Conservation (phyloP, 768 basidiomycete species). For the Tylopilus sp. region DNA sequence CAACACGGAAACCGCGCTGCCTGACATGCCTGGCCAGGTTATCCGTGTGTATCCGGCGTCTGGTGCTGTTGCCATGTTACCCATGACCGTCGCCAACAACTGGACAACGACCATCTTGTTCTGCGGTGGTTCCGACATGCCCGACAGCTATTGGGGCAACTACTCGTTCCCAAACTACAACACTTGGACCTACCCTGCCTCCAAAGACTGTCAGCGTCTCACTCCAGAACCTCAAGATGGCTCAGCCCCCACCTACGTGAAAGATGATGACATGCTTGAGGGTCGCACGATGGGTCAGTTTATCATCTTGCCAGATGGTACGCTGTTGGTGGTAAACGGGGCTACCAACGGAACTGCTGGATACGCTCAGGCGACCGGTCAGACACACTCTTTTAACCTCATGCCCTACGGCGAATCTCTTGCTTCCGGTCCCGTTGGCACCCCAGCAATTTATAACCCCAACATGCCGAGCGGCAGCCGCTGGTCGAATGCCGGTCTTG, state of each 20-base stretch:
- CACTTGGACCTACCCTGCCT: conserved; percentile 70
- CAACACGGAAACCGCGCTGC: conserved; percentile 61
- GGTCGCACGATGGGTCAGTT: conserved; percentile 37
- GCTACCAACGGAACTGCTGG: conserved; percentile 86
- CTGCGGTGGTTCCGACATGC: conserved; percentile 86
- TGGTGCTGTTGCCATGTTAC: conserved; percentile 85
- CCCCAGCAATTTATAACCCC: conserved; percentile 84
- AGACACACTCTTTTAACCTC: conserved; percentile 36
- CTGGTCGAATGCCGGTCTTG: conserved; percentile 68
- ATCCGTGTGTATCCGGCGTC: conserved; percentile 88
- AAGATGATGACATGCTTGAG: conserved; percentile 74
- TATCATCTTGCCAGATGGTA: conserved; percentile 72
- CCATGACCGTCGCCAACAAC: conserved; percentile 84
- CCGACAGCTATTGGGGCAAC: conserved; percentile 69
- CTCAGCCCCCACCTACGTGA: conserved; percentile 52
- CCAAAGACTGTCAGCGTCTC: conserved; percentile 74
- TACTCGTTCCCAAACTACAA: conserved; percentile 71
- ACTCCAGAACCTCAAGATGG: conserved; percentile 74
- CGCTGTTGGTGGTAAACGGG: conserved; percentile 79
- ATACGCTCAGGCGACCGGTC: conserved; percentile 58
- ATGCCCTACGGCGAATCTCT: conserved; percentile 75
- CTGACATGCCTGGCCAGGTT: conserved; percentile 69
- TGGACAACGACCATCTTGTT: conserved; percentile 84
- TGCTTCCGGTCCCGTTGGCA: conserved; percentile 74
- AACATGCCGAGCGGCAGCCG: conserved; percentile 64